Evolutionary conservation across 768 basidiomycete species (phyloP).

Genomic region (Agrocybe praecox): DNA sequence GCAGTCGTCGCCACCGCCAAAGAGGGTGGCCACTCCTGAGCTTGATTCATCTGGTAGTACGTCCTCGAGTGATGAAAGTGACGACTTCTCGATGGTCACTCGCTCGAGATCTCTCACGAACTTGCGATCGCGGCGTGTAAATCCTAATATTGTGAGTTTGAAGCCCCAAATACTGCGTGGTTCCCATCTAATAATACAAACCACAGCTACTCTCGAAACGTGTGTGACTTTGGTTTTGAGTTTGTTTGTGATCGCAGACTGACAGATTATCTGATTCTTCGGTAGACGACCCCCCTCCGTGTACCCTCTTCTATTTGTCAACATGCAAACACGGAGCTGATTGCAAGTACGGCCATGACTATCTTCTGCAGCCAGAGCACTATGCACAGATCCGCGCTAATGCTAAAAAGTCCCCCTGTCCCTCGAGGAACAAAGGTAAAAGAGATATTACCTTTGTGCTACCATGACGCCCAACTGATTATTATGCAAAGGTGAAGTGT

Average conservation of each 20-base stretch:
- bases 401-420: constrained; percentile 66
- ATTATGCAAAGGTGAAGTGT: constrained; percentile 46
- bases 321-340: constrained; percentile 59
- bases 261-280: constrained; percentile 17
- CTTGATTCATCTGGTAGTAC: constrained; percentile 46
- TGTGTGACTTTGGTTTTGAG: constrained; percentile 32
- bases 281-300: constrained; percentile 68
- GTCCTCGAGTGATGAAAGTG: constrained; percentile 46
- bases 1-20: constrained; percentile 25
- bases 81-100: constrained; percentile 30
- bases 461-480: background rate
- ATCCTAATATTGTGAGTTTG: constrained; percentile 52
- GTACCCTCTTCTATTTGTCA: constrained; percentile 66
- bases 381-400: constrained; percentile 54
- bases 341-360: constrained; percentile 68
- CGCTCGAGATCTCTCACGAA: constrained; percentile 30
- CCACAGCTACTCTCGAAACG: constrained; percentile 61
- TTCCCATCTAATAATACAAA: constrained; percentile 20
- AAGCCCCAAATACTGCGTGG: constrained; percentile 9
- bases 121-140: constrained; percentile 44
- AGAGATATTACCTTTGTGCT: background rate
- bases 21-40: constrained; percentile 35
- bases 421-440: constrained; percentile 58
- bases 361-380: constrained; percentile 55
- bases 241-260: constrained; percentile 3